Base-by-base conservation (phyloP, 2,329 filamentous ascomycete species). In the Trichoderma sp. region DNA sequence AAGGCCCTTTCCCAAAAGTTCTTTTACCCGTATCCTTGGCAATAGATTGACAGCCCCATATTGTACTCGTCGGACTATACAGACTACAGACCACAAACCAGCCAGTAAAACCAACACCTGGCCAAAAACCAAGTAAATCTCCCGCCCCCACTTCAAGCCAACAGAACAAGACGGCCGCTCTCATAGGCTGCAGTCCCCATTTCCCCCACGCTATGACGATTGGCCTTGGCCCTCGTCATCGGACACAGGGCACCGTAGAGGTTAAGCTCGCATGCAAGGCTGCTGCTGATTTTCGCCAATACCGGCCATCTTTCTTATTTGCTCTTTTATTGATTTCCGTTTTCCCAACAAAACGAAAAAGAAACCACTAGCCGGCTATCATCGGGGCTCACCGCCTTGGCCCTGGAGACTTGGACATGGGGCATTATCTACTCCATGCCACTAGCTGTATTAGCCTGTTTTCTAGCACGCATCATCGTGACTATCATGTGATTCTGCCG, bases 401-500 rank as follows among this genome's bases (percentile, higher is more conserved):
- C 31, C 47, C 27, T 57, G 53, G 52, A n/a, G 62, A 35, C 37
- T 7, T 40, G 43, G 43, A 10, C 47, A 49, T 24, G 47, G 43
- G 43, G 11, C 55, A 37, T 14, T 19, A 11, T 43, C n/a, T 43
- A 43, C 19, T 43, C 40, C 40, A 43, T 43, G 19, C 40, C 19
- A 19, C 40, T 19, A n/a, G 40, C 19, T 43, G 40, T 19, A 31
- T 66, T 57, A 57, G 62, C 47, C 19, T 37, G 14, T 47, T 66
- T 53, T 63, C 31, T 53, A 10, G 21, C 60, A 53, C 52, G 62
- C 62, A 66, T 57, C 21, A 14, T 14, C 27, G 35, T 47, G 37
- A 66, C 16, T 66, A 49, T 66, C 62, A 66, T 66, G 62, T 66
- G 62, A 66, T 66, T 66, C 62, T 66, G 62, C 62, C 62, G 52